Evolutionary conservation across 768 basidiomycete species (phyloP).

Genomic region (Podaxis carcinomalis): DNA sequence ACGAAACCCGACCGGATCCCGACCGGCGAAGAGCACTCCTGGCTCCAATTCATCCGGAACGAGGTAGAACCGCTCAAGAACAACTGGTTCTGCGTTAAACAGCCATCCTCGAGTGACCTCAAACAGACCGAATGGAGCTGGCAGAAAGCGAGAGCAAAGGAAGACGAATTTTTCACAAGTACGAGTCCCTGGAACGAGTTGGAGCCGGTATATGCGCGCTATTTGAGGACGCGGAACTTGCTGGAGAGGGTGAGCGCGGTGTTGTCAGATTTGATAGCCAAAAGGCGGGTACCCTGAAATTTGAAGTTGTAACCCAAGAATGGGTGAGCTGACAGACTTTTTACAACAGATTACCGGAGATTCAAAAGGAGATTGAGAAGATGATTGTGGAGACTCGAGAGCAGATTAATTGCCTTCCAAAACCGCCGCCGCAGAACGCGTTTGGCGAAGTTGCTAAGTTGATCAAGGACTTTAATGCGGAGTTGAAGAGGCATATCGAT

Average conservation of each 20-base stretch:
- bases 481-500: slow-evolving; percentile 41
- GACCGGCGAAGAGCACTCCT: slow-evolving; percentile 45
- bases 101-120: slow-evolving; percentile 47
- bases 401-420: slow-evolving; percentile 33
- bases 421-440: slow-evolving; percentile 51
- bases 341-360: slow-evolving; percentile 52
- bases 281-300: slow-evolving; percentile 36
- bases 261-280: slow-evolving; percentile 58
- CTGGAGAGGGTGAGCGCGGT: slow-evolving; percentile 55
- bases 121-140: slow-evolving; percentile 47
- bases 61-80: slow-evolving; percentile 47
- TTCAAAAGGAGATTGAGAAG: slow-evolving; percentile 52
- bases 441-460: slow-evolving; percentile 50
- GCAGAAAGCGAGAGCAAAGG: slow-evolving; percentile 52
- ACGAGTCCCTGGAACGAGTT: slow-evolving; percentile 52
- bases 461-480: slow-evolving; percentile 42
- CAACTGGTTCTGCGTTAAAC: slow-evolving; percentile 59
- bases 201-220: slow-evolving; percentile 43
- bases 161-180: slow-evolving; percentile 52
- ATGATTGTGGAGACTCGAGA: slow-evolving; percentile 36
- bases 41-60: slow-evolving; percentile 55
- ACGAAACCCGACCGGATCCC: slow-evolving; percentile 74
- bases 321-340: slow-evolving; percentile 49
- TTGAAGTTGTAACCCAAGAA: slow-evolving; percentile 21
- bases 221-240: slow-evolving; percentile 52